Percentiles rank a stretch among this genome's conserved stretches.
Evolutionary conservation across 441 rosid genomes (phyloP).

Genomic region (Populus hybrid): DNA sequence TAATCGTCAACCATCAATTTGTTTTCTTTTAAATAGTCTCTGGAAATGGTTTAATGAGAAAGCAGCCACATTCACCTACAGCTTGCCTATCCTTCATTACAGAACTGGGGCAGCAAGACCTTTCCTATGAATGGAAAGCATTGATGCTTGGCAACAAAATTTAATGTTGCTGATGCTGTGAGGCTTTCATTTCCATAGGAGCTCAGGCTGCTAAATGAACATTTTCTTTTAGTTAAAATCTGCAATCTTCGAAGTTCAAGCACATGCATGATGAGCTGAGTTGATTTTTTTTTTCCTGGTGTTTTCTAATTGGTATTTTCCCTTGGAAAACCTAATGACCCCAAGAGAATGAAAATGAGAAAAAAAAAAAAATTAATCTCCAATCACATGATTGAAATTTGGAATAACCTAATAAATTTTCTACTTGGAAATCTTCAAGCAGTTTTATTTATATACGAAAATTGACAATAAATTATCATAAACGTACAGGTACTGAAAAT

Average conservation of each 20-base stretch:
- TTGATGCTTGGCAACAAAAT: background rate
- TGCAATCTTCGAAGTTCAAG: background rate
- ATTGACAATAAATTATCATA: constrained; percentile 3
- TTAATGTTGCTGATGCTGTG: background rate
- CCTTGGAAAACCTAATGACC: background rate
- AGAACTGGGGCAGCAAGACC: background rate
- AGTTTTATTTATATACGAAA: constrained; percentile 17
- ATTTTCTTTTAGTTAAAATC: background rate
- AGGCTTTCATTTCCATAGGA: background rate
- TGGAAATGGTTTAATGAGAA: background rate
- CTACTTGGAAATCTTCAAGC: background rate
- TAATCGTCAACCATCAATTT: background rate
- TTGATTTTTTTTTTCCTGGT: background rate
- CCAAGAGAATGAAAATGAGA: background rate
- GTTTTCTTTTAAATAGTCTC: background rate
- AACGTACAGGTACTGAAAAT: background rate
- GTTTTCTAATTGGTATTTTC: background rate
- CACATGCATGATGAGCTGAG: background rate
- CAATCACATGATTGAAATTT: background rate
- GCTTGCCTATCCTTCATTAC: background rate
- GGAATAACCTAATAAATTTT: background rate
- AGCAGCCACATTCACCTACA: background rate
- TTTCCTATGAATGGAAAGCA: background rate
- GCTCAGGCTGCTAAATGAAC: background rate
- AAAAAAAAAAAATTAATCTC: background rate